These are phyloP conservation scores for Russula brevipes DNA, from an alignment of 768 basidiomycete species.

Conservation along the genomic window DNA sequence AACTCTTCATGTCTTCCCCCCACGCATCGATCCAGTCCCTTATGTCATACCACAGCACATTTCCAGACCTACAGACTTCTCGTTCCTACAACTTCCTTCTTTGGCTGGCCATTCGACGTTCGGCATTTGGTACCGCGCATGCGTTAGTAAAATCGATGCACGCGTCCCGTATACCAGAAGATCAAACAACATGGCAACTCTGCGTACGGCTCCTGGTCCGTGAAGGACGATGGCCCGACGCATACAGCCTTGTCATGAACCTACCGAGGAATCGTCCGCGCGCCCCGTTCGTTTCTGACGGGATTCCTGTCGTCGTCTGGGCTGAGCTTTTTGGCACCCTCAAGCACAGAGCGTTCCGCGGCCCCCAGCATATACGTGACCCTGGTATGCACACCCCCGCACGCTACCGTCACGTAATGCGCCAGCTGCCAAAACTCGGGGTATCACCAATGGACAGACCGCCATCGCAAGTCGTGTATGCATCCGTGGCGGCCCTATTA, in stretches of 20 bases:
- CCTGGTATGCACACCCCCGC: conserved; percentile 13
- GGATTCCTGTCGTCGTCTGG: conserved; percentile 49
- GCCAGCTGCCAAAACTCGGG: conserved; percentile 8
- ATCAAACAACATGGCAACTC: conserved; percentile 54
- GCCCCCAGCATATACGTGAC: conserved; percentile 22
- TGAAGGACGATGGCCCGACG: conserved; percentile 51
- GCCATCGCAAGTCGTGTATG: conserved; percentile 8
- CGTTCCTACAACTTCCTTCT: conserved; percentile 44
- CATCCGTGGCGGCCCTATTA: conserved; percentile 17
- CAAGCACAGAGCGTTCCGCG: conserved; percentile 35
- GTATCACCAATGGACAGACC: conserved; percentile 3
- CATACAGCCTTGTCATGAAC: conserved; percentile 38
- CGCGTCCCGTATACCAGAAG: conserved; percentile 36
- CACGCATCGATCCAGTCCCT: conserved; percentile 35
- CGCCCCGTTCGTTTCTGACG: conserved; percentile 7
- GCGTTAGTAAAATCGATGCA: conserved; percentile 48
- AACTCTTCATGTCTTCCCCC: conserved; percentile 25
- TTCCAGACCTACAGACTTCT: conserved; percentile 35
- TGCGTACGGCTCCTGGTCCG: conserved; percentile 53
- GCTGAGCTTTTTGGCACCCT: conserved; percentile 51
- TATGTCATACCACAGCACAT: conserved; percentile 45
- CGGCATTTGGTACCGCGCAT: conserved; percentile 43
- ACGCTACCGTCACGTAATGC: conserved; percentile 20
- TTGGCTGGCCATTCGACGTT: conserved; percentile 45
- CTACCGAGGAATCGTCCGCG: neutral